A percentile compares a stretch with the other conserved stretches of the same genome.
These are phyloP conservation scores for Backusella morwellensis DNA, from an alignment of 192 early-diverging fungal species.

Conservation along the genomic window DNA sequence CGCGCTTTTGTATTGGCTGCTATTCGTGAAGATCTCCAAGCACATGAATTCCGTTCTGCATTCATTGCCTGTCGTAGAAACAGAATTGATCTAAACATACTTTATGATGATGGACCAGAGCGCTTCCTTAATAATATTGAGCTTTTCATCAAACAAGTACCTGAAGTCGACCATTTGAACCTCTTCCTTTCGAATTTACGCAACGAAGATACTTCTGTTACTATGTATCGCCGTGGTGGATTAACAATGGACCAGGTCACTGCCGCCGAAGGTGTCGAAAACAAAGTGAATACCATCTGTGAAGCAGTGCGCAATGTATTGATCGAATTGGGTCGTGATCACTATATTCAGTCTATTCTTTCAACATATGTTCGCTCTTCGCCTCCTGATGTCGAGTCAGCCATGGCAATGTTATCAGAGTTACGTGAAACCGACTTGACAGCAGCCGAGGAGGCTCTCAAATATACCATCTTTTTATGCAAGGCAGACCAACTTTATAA, in stretches of 20 bases:
- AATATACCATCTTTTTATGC: slow-evolving; percentile 89
- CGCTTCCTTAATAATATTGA: slow-evolving; percentile 65
- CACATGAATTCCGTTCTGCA: slow-evolving; percentile 71
- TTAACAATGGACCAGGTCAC: not conserved
- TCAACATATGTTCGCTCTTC: slow-evolving; percentile 80
- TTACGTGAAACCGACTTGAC: slow-evolving; percentile 42
- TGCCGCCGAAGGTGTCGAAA: slow-evolving; percentile 16
- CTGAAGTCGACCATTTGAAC: slow-evolving; percentile 86
- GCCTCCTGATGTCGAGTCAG: slow-evolving; percentile 81
- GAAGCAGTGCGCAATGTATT: slow-evolving; percentile 63
- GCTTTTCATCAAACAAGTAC: slow-evolving; percentile 74
- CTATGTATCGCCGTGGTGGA: slow-evolving; percentile 65
- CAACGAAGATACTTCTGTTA: slow-evolving; percentile 79
- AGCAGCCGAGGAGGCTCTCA: slow-evolving; percentile 81
- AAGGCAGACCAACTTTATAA: slow-evolving; percentile 88
- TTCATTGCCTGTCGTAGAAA: slow-evolving; percentile 84
- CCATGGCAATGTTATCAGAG: slow-evolving; percentile 65
- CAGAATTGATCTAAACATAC: slow-evolving; percentile 91
- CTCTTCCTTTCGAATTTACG: slow-evolving; percentile 82
- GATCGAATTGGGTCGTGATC: slow-evolving; percentile 41
- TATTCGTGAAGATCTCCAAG: slow-evolving; percentile 60
- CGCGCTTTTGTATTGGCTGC: slow-evolving; percentile 82
- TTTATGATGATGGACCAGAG: slow-evolving; percentile 77
- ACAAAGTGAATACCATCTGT: slow-evolving; percentile 80
- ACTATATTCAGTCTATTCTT: slow-evolving; percentile 78